phyloP scores from a whole-genome alignment of 2,329 filamentous ascomycete species.

The Talaromyces islandicus region DNA sequence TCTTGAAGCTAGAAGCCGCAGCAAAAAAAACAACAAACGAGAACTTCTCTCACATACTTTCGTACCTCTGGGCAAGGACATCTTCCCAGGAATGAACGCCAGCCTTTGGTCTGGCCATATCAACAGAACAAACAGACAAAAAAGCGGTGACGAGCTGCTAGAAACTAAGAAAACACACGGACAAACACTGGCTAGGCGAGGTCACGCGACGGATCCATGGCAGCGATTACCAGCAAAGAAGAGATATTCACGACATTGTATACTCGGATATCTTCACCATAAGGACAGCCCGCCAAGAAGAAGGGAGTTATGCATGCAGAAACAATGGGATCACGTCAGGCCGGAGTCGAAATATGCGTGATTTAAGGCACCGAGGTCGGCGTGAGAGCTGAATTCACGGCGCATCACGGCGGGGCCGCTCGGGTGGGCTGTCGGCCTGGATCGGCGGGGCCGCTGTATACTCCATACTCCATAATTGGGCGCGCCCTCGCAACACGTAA shows the following conservation, averaged over 20 bases:
- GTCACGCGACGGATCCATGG: not conserved
- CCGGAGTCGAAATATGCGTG: not conserved
- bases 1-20: not conserved
- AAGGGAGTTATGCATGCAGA: not conserved
- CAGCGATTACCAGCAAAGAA: not conserved
- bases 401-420: not conserved
- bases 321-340: not conserved
- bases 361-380: not conserved
- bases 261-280: not conserved
- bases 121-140: not conserved
- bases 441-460: not conserved
- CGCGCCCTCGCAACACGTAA: not conserved
- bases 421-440: not conserved
- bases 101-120: slow-evolving; percentile 29
- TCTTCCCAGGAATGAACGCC: slow-evolving; percentile 37
- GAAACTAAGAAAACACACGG: not conserved
- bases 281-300: not conserved
- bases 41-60: slow-evolving; percentile 22
- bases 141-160: not conserved
- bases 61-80: slow-evolving; percentile 33
- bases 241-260: not conserved
- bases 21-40: not conserved
- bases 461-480: not conserved
- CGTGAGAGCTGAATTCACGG: not conserved
- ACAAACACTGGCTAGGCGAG: not conserved